Evolutionary conservation across 306 rosid genomes (phyloP), one percentile per base, ranked within the genome.

Genomic region (Dryas alaskensis): DNA sequence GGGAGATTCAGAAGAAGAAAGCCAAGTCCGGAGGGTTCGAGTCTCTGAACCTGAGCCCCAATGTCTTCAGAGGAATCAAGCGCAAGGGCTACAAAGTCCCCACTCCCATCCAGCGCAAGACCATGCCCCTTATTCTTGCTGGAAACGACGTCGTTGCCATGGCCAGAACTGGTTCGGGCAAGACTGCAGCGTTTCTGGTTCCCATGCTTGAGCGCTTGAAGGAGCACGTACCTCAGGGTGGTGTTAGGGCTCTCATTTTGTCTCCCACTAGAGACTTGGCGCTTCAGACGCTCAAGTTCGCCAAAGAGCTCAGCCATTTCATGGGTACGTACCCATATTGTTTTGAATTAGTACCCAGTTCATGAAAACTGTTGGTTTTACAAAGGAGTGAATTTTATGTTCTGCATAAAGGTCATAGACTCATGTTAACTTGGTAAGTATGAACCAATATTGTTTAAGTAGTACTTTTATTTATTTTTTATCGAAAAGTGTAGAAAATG

Each of bases 81-180:
- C 96, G 94, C 76, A 93, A 93, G 79, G 98, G 98, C 7, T 91
- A 93, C 84, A 83, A 59, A 68, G 92, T 93, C 14, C 98, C 98
- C 61, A 91, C 98, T 25, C 98, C 96, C 3, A 93, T 93, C 54
- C 98, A 93, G 89, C 81, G 98, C 73, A 91, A 93, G 59, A 93
- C 97, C 8, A 89, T 93, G 96, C 98, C 98, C 0, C 83, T 89
- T 62, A 93, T 93, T 63, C 92, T 93, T 53, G 80, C 93, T 8
- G 98, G 98, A 5, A 44, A 78, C 16, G 98, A 93, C 51, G 96
- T 93, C 6, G 97, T 93, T 6, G 97, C 98, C 77, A 93, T 93
- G 98, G 98, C 98, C 67, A 91, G 98, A 8, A 93, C 98, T 0
- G 97, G 97, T 9, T 93, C 98, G 0, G 97, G 98, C n/a, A 93